Percentiles rank a stretch among this genome's conserved stretches.
Conservation (phyloP, 257 asterid species). For the Gentiana straminea region DNA sequence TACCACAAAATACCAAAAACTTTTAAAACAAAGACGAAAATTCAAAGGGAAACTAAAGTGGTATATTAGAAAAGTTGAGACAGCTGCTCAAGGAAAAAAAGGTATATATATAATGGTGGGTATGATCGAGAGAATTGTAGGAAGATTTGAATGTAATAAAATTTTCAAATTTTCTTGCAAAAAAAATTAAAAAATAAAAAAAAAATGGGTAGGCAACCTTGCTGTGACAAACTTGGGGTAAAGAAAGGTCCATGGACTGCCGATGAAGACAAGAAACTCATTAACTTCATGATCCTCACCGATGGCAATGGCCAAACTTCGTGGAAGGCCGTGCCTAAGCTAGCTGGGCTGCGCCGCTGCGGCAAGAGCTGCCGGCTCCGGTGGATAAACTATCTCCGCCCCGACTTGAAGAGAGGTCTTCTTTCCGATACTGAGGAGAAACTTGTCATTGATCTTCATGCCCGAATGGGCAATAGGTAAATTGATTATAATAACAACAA, state of each 20-base stretch:
- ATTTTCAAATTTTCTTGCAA: too few relatives aligned
- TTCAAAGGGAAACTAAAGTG: too few relatives aligned
- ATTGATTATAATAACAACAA: neutral
- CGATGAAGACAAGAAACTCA: slow-evolving; percentile 58
- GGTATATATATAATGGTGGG: too few relatives aligned
- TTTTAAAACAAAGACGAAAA: too few relatives aligned
- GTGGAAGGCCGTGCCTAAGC: slow-evolving; percentile 60
- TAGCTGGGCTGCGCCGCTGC: slow-evolving; percentile 44
- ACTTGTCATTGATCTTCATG: slow-evolving; percentile 56
- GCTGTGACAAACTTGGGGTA: slow-evolving; percentile 56
- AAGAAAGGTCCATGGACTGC: slow-evolving; percentile 74
- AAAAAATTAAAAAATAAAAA: neutral
- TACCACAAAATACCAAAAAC: too few relatives aligned
- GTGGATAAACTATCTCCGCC: slow-evolving; percentile 57
- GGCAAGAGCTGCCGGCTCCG: slow-evolving; percentile 67
- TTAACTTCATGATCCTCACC: slow-evolving; percentile 21
- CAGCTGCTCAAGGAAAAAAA: too few relatives aligned
- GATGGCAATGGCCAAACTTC: slow-evolving; percentile 50
- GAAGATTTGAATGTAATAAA: neutral
- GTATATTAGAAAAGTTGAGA: too few relatives aligned
- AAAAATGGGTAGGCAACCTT: slow-evolving; percentile 63
- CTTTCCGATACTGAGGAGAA: slow-evolving; percentile 51
- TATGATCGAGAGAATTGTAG: too few relatives aligned
- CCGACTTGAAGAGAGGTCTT: slow-evolving; percentile 58
- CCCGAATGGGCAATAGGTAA: slow-evolving; percentile 68